Evolutionary conservation across 2,329 filamentous ascomycete species (phyloP), one percentile per base, ranked within the genome.

Genomic region (Escovopsis weberi): DNA sequence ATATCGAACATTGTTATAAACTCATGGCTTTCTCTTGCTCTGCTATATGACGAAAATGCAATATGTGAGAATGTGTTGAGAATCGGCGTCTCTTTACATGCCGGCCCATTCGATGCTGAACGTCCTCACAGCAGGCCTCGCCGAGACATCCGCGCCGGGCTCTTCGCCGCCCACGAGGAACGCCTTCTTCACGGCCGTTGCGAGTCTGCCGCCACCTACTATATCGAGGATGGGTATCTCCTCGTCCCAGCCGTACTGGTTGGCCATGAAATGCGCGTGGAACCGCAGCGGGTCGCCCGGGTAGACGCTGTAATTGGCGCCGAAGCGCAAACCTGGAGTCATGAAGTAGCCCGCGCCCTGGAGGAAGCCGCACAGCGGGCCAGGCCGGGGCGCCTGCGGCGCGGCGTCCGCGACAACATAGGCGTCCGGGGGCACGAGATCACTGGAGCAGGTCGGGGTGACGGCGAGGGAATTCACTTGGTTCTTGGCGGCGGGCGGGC

Each of bases 71-170:
- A 32, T 32, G 28, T 7, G 28, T 32, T 9, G 11, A 32, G 8
- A 32, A 9, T 32, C 11, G 28, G 11, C 28, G 11, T 12, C 18
- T 37, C 4, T 12, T 12, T 72, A 95, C 80, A 95, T 91, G 28
- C 84, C 87, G 42, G 85, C 88, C 89, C 88, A 95, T 64, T 95
- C 88, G 42, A 95, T 74, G 51, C 83, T 88, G 55, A 94, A 94
- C 0, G 82, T 75, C 50, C 84, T 72, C 19, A 89, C 68, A 12
- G 57, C 6, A 37, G 51, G 10, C 56, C 59, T 32, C 66, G 59
- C 34, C 54, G 56, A 2, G 58, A 54, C 8, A 52, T 51, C 26
- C 53, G 47, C 11, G 55, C 58, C 12, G 52, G 50, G 55, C 42
- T 72, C 65, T 52, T 74, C 69, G 0, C 85, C 87, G 6, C 88